A percentile compares a stretch with the other conserved stretches of the same genome.
These are phyloP conservation scores for Epithele typhae DNA, from an alignment of 768 basidiomycete species.

Conservation along the genomic window DNA sequence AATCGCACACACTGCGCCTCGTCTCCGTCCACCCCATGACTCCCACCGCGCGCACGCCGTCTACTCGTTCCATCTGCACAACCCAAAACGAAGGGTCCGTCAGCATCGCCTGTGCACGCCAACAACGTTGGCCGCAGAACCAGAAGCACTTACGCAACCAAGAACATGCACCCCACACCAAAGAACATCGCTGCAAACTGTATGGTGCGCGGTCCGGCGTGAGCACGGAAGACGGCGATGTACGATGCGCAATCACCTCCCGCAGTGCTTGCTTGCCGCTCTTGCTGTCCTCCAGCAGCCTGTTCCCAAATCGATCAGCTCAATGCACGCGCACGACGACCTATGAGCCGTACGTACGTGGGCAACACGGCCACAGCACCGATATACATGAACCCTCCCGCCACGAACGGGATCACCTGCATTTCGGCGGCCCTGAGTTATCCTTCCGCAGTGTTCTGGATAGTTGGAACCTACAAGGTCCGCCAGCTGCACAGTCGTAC, in stretches of 20 bases:
- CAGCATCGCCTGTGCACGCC: constrained; percentile 6
- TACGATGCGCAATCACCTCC: constrained; percentile 51
- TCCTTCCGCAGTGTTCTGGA: too few relatives aligned
- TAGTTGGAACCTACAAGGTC: constrained; percentile 72
- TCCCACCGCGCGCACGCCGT: neutral
- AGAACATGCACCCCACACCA: constrained; percentile 88
- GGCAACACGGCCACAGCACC: constrained; percentile 90
- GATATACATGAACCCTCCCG: constrained; percentile 91
- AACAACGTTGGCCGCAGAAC: constrained; percentile 1
- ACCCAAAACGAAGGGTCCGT: constrained; percentile 9
- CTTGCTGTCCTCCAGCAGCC: constrained; percentile 83
- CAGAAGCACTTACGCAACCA: constrained; percentile 71
- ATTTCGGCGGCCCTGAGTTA: too few relatives aligned
- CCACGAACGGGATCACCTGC: constrained; percentile 86
- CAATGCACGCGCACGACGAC: neutral
- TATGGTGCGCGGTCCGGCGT: neutral
- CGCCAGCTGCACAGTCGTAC: constrained; percentile 72
- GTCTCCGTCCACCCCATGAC: constrained; percentile 11
- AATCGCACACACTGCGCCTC: constrained; percentile 6
- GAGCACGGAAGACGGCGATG: constrained; percentile 1
- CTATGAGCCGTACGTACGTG: constrained; percentile 51
- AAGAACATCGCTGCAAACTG: constrained; percentile 91
- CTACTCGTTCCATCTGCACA: constrained; percentile 73
- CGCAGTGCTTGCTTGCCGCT: constrained; percentile 86
- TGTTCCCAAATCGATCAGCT: too few relatives aligned